phyloP scores from a whole-genome alignment of 202 grass and related monocot species.

The Panicum virgatum region DNA sequence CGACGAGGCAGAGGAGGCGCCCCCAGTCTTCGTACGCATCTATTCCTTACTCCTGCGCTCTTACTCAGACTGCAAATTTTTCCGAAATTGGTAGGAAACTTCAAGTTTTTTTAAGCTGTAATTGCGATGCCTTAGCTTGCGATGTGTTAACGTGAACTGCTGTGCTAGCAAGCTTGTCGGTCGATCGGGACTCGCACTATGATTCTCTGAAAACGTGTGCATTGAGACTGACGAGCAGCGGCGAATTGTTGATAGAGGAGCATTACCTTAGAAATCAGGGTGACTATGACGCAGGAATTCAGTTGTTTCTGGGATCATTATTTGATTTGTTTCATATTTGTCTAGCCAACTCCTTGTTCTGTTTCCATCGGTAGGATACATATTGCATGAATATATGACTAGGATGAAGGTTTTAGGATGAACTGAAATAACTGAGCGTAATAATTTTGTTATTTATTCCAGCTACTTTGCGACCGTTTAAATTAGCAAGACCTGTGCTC shows the following conservation, averaged over 20 bases:
- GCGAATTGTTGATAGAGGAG: neutral
- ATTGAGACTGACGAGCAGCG: too few species aligned
- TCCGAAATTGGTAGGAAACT: neutral
- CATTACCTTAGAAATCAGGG: neutral
- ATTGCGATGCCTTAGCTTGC: neutral
- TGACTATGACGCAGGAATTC: neutral
- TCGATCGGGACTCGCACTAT: neutral
- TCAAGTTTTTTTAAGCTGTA: conserved; percentile 6
- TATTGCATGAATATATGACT: neutral
- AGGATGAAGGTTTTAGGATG: neutral
- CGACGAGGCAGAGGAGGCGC: conserved; percentile 95
- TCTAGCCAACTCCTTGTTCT: neutral
- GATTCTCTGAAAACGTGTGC: neutral
- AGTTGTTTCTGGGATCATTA: conserved; percentile 1
- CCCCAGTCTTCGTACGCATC: conserved; percentile 88
- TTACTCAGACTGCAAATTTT: neutral
- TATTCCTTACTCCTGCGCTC: neutral
- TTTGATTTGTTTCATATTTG: neutral
- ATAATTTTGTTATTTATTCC: neutral
- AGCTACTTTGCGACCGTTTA: neutral
- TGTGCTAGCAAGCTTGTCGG: neutral
- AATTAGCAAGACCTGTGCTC: neutral
- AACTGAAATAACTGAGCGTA: neutral
- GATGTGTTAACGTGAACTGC: neutral
- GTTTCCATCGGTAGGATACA: neutral